Evolutionary conservation across 2,329 filamentous ascomycete species (phyloP).

Genomic region (Neofusicoccum sp.): DNA sequence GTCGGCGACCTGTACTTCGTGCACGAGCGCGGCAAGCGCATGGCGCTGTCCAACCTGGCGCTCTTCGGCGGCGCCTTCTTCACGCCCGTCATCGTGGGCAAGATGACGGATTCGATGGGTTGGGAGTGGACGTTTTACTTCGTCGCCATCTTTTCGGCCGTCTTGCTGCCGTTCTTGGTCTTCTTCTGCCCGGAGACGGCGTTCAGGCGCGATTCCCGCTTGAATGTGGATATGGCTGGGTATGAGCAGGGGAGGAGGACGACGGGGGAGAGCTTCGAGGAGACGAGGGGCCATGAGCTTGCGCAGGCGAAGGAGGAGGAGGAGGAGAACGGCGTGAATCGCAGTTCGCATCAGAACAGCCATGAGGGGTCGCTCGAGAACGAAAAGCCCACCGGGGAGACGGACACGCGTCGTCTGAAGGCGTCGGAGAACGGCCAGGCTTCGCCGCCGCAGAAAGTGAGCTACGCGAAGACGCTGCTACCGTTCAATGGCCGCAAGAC

Average conservation of each 20-base stretch:
- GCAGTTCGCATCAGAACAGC: constrained; percentile 7
- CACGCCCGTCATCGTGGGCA: constrained; percentile 88
- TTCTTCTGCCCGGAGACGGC: constrained; percentile 86
- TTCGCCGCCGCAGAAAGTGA: constrained; percentile 48
- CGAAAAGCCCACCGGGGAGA: background rate
- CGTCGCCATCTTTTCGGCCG: constrained; percentile 78
- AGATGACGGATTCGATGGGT: constrained; percentile 74
- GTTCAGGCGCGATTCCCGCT: constrained; percentile 65
- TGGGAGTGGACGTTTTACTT: constrained; percentile 91
- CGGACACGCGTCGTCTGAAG: background rate
- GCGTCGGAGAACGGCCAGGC: background rate
- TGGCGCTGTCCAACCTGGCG: constrained; percentile 78
- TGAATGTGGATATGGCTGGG: constrained; percentile 68
- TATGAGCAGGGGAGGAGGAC: background rate
- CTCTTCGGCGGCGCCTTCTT: constrained; percentile 72
- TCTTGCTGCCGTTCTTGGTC: constrained; percentile 69
- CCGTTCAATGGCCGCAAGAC: constrained; percentile 84
- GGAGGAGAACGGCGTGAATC: background rate
- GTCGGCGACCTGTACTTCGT: constrained; percentile 92
- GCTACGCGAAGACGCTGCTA: constrained; percentile 62
- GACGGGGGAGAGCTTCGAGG: background rate
- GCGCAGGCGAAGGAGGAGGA: background rate
- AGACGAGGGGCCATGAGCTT: constrained; percentile 5
- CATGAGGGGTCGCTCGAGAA: background rate
- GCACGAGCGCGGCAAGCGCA: constrained; percentile 80